Evolutionary conservation across 2,329 filamentous ascomycete species (phyloP).

Genomic region (Trichoderma sp.): DNA sequence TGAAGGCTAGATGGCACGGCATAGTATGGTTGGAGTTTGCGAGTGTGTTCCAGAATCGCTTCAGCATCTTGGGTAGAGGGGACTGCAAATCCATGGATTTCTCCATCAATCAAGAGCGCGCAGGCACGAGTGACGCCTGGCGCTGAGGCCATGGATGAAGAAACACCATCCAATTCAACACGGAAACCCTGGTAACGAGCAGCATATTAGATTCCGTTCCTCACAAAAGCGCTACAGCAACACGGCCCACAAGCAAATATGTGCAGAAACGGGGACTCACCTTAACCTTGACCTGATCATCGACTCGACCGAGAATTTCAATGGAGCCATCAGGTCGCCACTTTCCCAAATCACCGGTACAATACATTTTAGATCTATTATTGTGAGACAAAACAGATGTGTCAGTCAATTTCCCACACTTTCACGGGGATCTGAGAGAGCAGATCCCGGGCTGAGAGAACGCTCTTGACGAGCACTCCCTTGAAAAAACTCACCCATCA

Average conservation of each 20-base stretch:
- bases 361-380: conserved; percentile 50
- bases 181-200: conserved; percentile 51
- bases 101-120: conserved; percentile 48
- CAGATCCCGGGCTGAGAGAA: neutral
- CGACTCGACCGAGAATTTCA: conserved; percentile 57
- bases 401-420: conserved; percentile 6
- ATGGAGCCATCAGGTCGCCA: conserved; percentile 57
- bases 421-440: neutral
- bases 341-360: conserved; percentile 59
- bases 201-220: neutral
- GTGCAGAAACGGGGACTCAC: conserved; percentile 31
- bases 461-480: neutral
- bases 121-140: conserved; percentile 50
- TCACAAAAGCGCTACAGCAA: neutral
- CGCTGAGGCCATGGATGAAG: conserved; percentile 49
- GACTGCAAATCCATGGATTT: conserved; percentile 54
- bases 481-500: conserved; percentile 46
- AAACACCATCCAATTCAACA: conserved; percentile 60
- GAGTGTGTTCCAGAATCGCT: conserved; percentile 43
- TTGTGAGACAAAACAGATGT: conserved; percentile 1
- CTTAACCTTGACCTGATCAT: conserved; percentile 65
- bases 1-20: conserved; percentile 52
- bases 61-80: conserved; percentile 37
- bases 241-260: neutral
- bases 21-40: conserved; percentile 54